These are phyloP conservation scores for Termitomyces sp. DNA, from an alignment of 768 basidiomycete species.

Conservation along the genomic window DNA sequence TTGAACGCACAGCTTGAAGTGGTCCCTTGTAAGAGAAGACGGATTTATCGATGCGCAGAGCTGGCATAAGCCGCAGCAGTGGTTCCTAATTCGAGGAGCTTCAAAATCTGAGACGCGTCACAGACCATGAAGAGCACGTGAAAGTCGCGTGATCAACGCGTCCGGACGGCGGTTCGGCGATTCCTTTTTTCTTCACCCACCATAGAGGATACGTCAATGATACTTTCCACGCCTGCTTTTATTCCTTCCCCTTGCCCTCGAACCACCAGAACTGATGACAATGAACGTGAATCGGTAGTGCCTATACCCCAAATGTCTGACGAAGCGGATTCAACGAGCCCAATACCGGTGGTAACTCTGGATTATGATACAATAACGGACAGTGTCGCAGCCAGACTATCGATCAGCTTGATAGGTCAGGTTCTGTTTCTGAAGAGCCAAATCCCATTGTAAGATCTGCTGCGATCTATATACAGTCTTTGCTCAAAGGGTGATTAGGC, in stretches of 20 bases:
- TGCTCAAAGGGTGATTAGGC: constrained; percentile 31
- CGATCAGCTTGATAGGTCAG: constrained; percentile 59
- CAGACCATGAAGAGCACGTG: not conserved
- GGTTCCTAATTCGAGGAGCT: too few species aligned
- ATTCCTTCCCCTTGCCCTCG: not conserved
- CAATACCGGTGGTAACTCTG: constrained; percentile 35
- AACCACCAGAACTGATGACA: not conserved
- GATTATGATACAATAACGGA: constrained; percentile 50
- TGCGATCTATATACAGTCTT: constrained; percentile 19
- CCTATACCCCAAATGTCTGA: not conserved
- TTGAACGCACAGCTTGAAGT: not conserved
- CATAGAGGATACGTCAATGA: not conserved
- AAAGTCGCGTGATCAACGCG: constrained; percentile 3
- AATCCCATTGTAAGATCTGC: constrained; percentile 55
- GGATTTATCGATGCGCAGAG: constrained; percentile 12
- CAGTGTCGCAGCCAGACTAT: constrained; percentile 58
- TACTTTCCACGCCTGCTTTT: not conserved
- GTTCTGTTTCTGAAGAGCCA: constrained; percentile 76
- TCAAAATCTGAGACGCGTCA: too few species aligned
- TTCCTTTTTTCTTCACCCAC: not conserved
- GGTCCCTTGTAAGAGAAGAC: constrained; percentile 10
- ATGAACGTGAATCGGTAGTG: not conserved
- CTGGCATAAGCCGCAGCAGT: constrained; percentile 11
- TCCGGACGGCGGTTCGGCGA: not conserved
- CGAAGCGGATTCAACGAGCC: constrained; percentile 2